Conservation (phyloP, 2,329 filamentous ascomycete genomes). For the Ophidiomyces ophidiicola region DNA sequence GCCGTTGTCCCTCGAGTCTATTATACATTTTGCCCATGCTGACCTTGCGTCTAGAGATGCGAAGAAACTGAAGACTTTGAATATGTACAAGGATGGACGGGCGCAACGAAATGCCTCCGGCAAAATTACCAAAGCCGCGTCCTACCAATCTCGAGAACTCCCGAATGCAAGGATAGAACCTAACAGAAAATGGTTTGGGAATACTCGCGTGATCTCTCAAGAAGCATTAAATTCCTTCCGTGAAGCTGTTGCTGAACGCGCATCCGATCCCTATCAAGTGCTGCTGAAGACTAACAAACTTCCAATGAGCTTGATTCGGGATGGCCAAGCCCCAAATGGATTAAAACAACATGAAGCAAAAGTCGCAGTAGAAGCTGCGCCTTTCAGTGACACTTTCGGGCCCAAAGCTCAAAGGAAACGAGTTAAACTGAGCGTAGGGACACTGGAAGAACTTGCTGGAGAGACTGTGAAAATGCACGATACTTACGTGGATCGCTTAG, state of each 20-base stretch:
- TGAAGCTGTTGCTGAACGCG: slow-evolving; percentile 80
- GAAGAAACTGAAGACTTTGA: slow-evolving; percentile 79
- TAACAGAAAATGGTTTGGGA: slow-evolving; percentile 95
- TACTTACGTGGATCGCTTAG: slow-evolving; percentile 64
- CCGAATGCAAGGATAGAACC: slow-evolving; percentile 84
- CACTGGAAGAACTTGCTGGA: slow-evolving; percentile 68
- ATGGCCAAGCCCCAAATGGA: slow-evolving; percentile 64
- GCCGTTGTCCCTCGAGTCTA: not conserved
- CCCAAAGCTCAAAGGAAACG: slow-evolving; percentile 87
- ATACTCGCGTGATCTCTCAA: slow-evolving; percentile 81
- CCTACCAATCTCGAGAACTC: slow-evolving; percentile 69
- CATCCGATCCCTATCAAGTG: slow-evolving; percentile 81
- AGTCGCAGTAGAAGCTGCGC: slow-evolving; percentile 77
- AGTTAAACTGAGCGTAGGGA: slow-evolving; percentile 75
- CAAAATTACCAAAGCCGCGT: slow-evolving; percentile 71
- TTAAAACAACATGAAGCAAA: slow-evolving; percentile 88
- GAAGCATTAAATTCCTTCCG: slow-evolving; percentile 78
- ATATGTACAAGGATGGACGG: slow-evolving; percentile 81
- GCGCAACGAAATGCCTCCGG: slow-evolving; percentile 70
- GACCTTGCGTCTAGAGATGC: slow-evolving; percentile 41
- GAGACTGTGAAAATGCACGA: slow-evolving; percentile 71
- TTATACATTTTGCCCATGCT: not conserved
- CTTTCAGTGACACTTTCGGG: slow-evolving; percentile 81
- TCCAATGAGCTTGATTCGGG: slow-evolving; percentile 84
- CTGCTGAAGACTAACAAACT: slow-evolving; percentile 96